Base-by-base conservation (phyloP, 2,329 filamentous ascomycete genomes). In the Ascochyta clinopodiicola region DNA sequence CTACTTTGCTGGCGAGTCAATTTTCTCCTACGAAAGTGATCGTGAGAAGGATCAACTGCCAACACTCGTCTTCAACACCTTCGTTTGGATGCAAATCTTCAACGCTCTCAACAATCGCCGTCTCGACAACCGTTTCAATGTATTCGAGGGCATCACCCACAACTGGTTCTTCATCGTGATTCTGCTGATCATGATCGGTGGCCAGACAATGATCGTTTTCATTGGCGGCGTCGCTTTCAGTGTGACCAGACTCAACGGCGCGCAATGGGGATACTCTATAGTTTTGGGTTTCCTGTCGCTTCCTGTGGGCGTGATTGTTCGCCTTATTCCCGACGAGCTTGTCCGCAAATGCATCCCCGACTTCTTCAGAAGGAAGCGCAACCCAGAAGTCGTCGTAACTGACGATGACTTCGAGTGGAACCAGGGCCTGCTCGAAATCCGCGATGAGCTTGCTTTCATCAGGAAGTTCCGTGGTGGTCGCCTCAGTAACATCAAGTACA, bases 21-120 rank as follows among this genome's bases (percentile, higher is more conserved):
- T 91, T 13, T 81, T 91, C n/a, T 80, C 80, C 8, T 86, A 88
- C 63, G 73, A 82, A 13, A 78, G 79, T 27, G 65, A 71, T 0
- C 73, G 77, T 3, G 76, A 81, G 27, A 67, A 79, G 31, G 72
- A 83, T 7, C 71, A 76, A 13, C 82, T 96, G 56, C 81, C 87
- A 51, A 96, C 92, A 2, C 83, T 98, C 43, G 90, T 98, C 7
- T 98, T 98, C 84, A 98, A 98, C 80, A 95, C 92, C 0, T 98
- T 98, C 72, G 94, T 97, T 48, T 98, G 94, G 94, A 97, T 98
- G 93, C 94, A 98, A 69, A 96, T 98, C 67, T 98, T 98, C 81
- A 98, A 98, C 77, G 90, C 96, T 72, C 91, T 96, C 84, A 98
- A 98, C 80, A 96, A 96, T 78, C 91, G 94, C 56, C 91, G 94